Evolutionary conservation across 2,329 filamentous ascomycete genomes (phyloP), one percentile per base, ranked within the genome.

Genomic region (Phialocephala subalpina): DNA sequence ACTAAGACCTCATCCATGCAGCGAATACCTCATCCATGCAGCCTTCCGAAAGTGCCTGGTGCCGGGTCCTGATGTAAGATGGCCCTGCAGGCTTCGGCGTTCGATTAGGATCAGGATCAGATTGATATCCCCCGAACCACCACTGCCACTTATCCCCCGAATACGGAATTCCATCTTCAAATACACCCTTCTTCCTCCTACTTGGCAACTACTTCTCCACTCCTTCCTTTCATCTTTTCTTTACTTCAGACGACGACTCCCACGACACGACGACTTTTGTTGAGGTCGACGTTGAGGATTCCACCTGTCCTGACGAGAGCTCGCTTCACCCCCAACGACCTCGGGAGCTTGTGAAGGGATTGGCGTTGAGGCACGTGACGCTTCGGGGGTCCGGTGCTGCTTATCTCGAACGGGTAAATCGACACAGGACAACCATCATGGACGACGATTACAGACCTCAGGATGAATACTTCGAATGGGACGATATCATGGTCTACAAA

Each of bases 401-500:
- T 33, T 53, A 53, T 53, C 49, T 29, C 16, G 49, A 49, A 27
- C 25, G 18, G 49, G 2, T 53, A 33, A 53, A 53, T 33, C 49
- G 22, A 42, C 38, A 52, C 20, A 52, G 18, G 20, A 18, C 47
- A n/a, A 4, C 33, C 55, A 57, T 20, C 16, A 57, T 57, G 55
- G 55, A 40, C 2, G 25, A 56, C 55, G 55, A 57, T 33, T 38
- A 36, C 55, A 57, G 29, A 27, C 55, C 55, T 36, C 55, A 57
- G 16, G 55, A 57, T 25, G 55, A 57, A 20, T 57, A 57, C 20
- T 57, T 57, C 33, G 55, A 57, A 25, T 57, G 55, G 55, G 55
- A 57, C n/a, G 55, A 57, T 57, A 38, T 57, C 33, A 57, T 57
- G 55, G 55, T 57, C 9, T 57, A 57, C 35, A 35, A 57, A 38